Base-by-base conservation (phyloP, 148 eudicot genomes). In the Chenopodium quinoa region DNA sequence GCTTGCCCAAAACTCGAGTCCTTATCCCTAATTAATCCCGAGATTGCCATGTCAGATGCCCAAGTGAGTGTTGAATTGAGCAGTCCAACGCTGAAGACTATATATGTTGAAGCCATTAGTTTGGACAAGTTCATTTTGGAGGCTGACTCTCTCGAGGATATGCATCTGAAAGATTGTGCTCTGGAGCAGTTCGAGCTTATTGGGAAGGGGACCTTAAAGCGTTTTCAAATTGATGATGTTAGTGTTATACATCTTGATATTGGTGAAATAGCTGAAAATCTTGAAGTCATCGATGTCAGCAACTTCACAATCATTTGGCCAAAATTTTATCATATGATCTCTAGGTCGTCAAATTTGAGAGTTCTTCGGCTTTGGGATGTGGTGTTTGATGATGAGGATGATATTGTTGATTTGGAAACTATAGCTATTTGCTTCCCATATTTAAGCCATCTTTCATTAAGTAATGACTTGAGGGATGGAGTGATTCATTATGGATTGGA, bases 301-400 rank as follows among this genome's bases (percentile, higher is more conserved):
- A 92, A 93, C 83, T 95, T 96, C 85, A 92, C 99, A 11, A 92
- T 92, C 68, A 89, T 90, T 87, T 93, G 97, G 99, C 86, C 91
- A 4, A 92, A 89, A 86, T 95, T 95, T 84, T 88, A 87, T 60
- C 89, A 86, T 54, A 92, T 92, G 97, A 95, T 95, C 72, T 90
- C 92, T 11, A 85, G 84, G 68, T 93, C 97, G 67, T 87, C 95
- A 8, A 93, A 89, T 78, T 86, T 95, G 88, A 92, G 83, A 84
- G 85, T 83, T 72, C 97, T 95, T 62, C 85, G 93, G 78, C 92
- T 95, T 22, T 91, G 97, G 95, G 92, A 90, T 75, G 94, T 96
- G 77, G 92, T 91, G 73, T 91, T 92, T 86, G 99, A 92, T 56
- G 95, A 93, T 13, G 92, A 93, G 47, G 92, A 93, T 68, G 98